phyloP scores from a whole-genome alignment of 176 grass and related monocot genomes.

The Calamus simplicifolius region DNA sequence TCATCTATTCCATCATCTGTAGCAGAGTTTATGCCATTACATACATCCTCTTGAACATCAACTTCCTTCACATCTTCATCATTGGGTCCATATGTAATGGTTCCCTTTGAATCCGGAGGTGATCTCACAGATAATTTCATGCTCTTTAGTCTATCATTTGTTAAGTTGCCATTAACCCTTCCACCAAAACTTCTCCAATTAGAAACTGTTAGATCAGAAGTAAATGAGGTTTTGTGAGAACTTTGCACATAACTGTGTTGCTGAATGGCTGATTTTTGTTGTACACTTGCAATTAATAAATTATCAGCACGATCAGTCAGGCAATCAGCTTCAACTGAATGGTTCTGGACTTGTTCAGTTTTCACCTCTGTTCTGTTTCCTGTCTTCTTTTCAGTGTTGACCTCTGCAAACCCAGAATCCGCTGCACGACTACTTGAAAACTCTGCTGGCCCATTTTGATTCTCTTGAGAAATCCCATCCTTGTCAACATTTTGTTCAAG shows the following conservation, averaged over 20 bases:
- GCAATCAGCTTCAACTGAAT: conserved; percentile 30
- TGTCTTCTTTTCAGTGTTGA: not conserved
- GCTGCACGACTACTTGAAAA: not conserved
- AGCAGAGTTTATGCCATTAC: conserved; percentile 22
- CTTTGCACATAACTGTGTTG: conserved; percentile 34
- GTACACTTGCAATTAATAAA: conserved; percentile 23
- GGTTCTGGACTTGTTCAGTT: conserved; percentile 32
- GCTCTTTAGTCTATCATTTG: conserved; percentile 59
- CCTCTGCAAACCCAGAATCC: not conserved
- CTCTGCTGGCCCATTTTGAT: not conserved
- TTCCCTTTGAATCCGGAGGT: conserved; percentile 42
- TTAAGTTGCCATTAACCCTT: conserved; percentile 59
- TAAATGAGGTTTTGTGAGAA: conserved; percentile 75
- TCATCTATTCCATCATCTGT: conserved; percentile 36
- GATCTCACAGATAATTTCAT: conserved; percentile 50
- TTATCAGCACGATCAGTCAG: conserved; percentile 24
- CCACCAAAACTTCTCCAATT: conserved; percentile 49
- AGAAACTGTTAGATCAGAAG: conserved; percentile 45
- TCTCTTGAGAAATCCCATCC: not conserved
- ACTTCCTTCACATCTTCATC: conserved; percentile 72
- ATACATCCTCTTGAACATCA: conserved; percentile 39
- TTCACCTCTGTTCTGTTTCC: conserved; percentile 4
- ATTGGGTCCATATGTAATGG: conserved; percentile 30
- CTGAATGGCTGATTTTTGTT: conserved; percentile 34
- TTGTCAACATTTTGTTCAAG: too few relatives aligned